These are phyloP conservation scores for Aureobasidium sp. DNA, from an alignment of 2,329 filamentous ascomycete genomes.

Conservation along the genomic window DNA sequence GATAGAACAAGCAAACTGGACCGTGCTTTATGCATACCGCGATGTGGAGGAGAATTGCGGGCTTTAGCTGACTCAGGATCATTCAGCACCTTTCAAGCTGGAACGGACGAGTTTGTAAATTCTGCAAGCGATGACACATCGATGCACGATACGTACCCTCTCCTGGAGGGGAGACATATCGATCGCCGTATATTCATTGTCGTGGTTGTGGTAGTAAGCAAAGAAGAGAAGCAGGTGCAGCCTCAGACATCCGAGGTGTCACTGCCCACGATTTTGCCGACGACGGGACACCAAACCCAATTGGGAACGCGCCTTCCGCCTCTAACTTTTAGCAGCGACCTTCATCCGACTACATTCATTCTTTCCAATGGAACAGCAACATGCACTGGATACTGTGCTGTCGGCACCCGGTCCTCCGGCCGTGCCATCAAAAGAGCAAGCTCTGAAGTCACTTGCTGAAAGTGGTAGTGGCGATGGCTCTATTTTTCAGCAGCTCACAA, in stretches of 20 bases:
- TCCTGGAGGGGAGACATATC: too few species aligned
- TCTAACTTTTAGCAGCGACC: conserved; percentile 4
- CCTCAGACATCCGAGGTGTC: neutral
- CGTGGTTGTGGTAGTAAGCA: neutral
- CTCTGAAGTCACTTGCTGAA: conserved; percentile 31
- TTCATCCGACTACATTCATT: neutral
- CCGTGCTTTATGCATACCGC: neutral
- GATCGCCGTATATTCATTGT: neutral
- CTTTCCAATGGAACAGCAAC: conserved; percentile 28
- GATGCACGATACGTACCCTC: too few species aligned
- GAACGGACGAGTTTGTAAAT: too few species aligned
- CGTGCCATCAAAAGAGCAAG: conserved; percentile 21
- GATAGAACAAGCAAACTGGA: too few species aligned
- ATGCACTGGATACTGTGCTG: conserved; percentile 24
- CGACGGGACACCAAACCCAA: neutral
- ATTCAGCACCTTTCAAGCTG: too few species aligned
- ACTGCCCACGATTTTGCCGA: neutral
- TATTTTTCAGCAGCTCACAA: conserved; percentile 37
- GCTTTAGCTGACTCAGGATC: neutral
- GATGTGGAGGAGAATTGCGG: neutral
- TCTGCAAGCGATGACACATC: too few species aligned
- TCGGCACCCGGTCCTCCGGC: conserved; percentile 15
- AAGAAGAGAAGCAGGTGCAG: neutral
- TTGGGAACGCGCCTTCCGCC: neutral
- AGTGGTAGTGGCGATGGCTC: conserved; percentile 29